Conservation (phyloP, 2,329 filamentous ascomycete genomes). For the Leptographium galeiforme region DNA sequence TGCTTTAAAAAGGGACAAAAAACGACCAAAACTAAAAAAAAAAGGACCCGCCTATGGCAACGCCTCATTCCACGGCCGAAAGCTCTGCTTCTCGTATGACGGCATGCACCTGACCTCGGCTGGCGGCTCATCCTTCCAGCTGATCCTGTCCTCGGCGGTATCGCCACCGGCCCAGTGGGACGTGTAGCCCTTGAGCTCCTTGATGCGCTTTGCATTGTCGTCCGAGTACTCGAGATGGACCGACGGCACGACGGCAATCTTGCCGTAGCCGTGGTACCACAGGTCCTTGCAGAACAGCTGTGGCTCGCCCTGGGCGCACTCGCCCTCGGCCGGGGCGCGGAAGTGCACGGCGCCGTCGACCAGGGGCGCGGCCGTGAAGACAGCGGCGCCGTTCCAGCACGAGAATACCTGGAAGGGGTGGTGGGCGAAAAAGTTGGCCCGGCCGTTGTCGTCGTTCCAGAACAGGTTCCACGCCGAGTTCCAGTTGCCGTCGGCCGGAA, state of each 20-base stretch:
- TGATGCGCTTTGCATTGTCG: slow-evolving; percentile 29
- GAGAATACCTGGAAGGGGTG: slow-evolving; percentile 41
- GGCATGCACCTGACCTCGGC: slow-evolving; percentile 34
- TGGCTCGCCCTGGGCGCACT: slow-evolving; percentile 42
- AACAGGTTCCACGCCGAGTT: slow-evolving; percentile 36
- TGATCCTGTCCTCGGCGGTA: slow-evolving; percentile 17
- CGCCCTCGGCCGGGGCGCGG: slow-evolving; percentile 23
- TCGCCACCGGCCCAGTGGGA: slow-evolving; percentile 17
- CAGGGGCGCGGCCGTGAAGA: slow-evolving; percentile 33
- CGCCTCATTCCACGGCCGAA: slow-evolving; percentile 26
- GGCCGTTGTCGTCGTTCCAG: slow-evolving; percentile 29
- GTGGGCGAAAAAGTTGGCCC: slow-evolving; percentile 18
- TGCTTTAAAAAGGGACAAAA: background rate
- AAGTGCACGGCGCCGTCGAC: slow-evolving; percentile 27
- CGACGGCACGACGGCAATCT: slow-evolving; percentile 41
- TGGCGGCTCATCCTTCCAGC: slow-evolving; percentile 31
- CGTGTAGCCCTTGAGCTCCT: slow-evolving; percentile 35
- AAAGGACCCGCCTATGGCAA: background rate
- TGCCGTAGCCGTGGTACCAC: slow-evolving; percentile 34
- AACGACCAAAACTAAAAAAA: background rate
- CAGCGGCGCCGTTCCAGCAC: slow-evolving; percentile 46
- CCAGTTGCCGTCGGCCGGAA: slow-evolving; percentile 36
- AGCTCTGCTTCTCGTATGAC: slow-evolving; percentile 25
- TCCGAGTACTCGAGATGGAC: slow-evolving; percentile 43
- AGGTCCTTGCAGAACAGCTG: slow-evolving; percentile 43